Evolutionary conservation across 139 green algal genomes (phyloP).

Genomic region (Chlorella sorokiniana): DNA sequence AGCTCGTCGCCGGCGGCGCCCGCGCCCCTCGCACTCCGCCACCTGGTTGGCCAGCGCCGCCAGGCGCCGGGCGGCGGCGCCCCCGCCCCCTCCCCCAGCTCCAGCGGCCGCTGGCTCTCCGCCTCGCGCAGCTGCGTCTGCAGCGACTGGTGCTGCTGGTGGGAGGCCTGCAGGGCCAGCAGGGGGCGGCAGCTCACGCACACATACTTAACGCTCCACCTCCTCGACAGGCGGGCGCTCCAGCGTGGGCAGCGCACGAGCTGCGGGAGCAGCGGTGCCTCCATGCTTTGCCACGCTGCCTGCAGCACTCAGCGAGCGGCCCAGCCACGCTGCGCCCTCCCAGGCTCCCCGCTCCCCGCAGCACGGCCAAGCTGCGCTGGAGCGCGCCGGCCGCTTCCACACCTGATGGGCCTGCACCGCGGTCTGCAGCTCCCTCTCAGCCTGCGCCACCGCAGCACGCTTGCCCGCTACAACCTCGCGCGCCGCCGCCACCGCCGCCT

Average conservation of each 20-base stretch:
- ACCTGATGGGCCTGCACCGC: neutral
- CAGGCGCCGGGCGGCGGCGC: neutral
- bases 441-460: neutral
- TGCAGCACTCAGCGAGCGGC: no score
- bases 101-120: conserved; percentile 1
- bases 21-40: neutral
- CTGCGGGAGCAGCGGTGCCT: no score
- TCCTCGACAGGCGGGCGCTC: no score
- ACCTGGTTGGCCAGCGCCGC: neutral
- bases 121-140: neutral
- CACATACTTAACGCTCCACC: no score
- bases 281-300: no score
- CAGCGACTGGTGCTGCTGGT: neutral
- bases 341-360: no score
- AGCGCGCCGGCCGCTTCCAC: no score
- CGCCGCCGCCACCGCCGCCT: neutral
- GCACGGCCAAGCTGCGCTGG: no score
- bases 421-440: neutral
- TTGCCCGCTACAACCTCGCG: neutral
- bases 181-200: neutral
- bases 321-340: no score
- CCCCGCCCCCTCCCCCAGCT: neutral
- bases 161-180: neutral
- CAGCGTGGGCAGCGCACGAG: no score
- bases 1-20: neutral